Evolutionary conservation across 2,329 filamentous ascomycete genomes (phyloP), one percentile per base, ranked within the genome.

Genomic region (Fusarium lateritium): DNA sequence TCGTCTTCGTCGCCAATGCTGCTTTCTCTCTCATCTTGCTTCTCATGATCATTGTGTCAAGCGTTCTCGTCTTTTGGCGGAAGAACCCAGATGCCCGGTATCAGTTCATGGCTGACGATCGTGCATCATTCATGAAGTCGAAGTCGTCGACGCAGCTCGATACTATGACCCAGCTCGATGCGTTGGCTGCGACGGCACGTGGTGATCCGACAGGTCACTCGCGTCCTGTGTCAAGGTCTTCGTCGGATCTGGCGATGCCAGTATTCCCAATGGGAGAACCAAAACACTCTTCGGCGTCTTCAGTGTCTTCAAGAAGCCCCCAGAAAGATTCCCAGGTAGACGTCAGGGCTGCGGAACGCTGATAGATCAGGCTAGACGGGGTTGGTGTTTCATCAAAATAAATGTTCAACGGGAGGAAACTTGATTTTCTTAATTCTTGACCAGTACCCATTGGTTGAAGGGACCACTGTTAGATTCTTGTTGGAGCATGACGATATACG

Each of bases 81-180:
- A 97, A 97, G 86, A 97, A 98, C 81, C 95, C 94, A n/a, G 94
- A 98, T 77, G 93, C 92, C 43, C 91, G 94, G 62, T 98, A 98
- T 81, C 93, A 97, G 80, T 93, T 94, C 74, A 98, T 98, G 94
- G 91, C 92, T 56, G 95, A 98, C 75, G 95, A 98, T 79, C 91
- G 95, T 73, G 93, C 93, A 51, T 98, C 94, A 6, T 98, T 98
- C 82, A 97, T 98, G 89, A 98, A 97, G 84, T 97, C 94, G 15
- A 92, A 96, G 79, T 65, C 62, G 7, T 65, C 62, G 9, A 92
- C 92, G 5, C 91, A 94, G 76, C 84, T 97, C 54, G 88, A 82
- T 33, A 82, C 85, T 17, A 92, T 91, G 13, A 97, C 93, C 6
- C 94, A 98, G 80, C 86, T 98, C 47, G 94, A 98, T 78, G 94